Base-by-base conservation (phyloP, 2,329 filamentous ascomycete genomes). In the Chrysoporthe puriensis region DNA sequence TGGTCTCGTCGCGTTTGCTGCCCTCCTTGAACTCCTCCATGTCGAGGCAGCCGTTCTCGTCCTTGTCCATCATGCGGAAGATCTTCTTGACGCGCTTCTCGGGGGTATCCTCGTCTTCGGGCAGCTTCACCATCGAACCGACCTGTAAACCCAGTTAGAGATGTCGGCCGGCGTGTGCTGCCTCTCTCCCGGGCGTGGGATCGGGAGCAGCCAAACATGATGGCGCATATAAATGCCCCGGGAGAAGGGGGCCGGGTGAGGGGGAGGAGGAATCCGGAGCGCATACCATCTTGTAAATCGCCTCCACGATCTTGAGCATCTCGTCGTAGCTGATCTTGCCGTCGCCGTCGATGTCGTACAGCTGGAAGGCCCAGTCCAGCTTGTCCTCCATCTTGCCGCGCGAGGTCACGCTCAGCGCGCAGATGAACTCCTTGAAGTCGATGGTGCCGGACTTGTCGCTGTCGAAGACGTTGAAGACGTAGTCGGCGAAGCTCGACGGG, bases 61-160 rank as follows among this genome's bases (percentile, higher is more conserved):
- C 96, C 86, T 99, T 99, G 85, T 99, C 96, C 96, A 99, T 99
- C 96, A 98, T 98, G 76, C 91, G 87, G 86, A 99, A 99, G 80
- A 99, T 98, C 86, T 99, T 99, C 81, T 86, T 90, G 71, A 99
- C 96, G 72, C 96, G 91, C 85, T 99, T 99, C 85, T 98, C 95
- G 21, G 96, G 96, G 67, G 96, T 99, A 82, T 99, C 95, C 84
- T 99, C 96, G 82, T 99, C 96, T 80, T 97, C 94, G 63, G 96
- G 96, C 57, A 99, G 86, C 81, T 98, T 98, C 75, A 99, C 96
- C 96, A 99, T 99, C 63, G 94, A 97, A 72, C 96, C 96, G 76
- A 97, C 94, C 94, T 97, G 73, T 42, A 52, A 21, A 11, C 18
- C 48, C 26, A 0, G 26, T 26, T 26, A 26, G 26, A 26, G 26